Conservation (phyloP, 2,329 filamentous ascomycete genomes). For the Penicillium sclerotigenum region DNA sequence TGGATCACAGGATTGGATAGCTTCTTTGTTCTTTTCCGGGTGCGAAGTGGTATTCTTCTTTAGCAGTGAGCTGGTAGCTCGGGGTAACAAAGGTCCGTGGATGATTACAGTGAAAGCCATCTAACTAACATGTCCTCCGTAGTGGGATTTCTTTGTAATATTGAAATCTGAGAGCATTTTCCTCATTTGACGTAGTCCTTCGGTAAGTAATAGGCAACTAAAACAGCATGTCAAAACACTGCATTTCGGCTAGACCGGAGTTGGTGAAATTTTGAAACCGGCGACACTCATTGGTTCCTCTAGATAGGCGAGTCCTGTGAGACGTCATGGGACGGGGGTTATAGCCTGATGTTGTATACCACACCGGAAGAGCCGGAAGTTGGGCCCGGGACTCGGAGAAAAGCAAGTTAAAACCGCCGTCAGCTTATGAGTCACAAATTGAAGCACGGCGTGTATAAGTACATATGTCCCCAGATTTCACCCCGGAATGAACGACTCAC, state of each 20-base stretch:
- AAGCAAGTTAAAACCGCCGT: not conserved
- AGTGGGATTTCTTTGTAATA: not conserved
- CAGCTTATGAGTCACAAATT: not conserved
- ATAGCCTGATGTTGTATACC: not conserved
- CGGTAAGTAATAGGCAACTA: not conserved
- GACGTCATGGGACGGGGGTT: not conserved
- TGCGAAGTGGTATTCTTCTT: not conserved
- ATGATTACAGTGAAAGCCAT: too few relatives aligned
- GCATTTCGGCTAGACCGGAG: not conserved
- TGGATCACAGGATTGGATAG: too few relatives aligned
- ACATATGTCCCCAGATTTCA: slow-evolving; percentile 10
- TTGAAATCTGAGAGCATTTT: not conserved
- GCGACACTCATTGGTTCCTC: not conserved
- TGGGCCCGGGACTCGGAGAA: not conserved
- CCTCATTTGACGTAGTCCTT: not conserved
- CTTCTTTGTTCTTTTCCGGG: not conserved
- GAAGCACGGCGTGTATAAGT: not conserved
- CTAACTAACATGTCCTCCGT: too few relatives aligned
- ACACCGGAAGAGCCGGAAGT: not conserved
- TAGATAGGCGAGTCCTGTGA: not conserved
- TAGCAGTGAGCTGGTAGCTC: not conserved
- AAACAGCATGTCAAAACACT: not conserved
- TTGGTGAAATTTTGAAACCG: not conserved
- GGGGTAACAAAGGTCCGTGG: not conserved
- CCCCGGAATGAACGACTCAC: slow-evolving; percentile 13